These are phyloP conservation scores for Coffea canephora DNA, from an alignment of 257 asterid genomes.

Conservation along the genomic window DNA sequence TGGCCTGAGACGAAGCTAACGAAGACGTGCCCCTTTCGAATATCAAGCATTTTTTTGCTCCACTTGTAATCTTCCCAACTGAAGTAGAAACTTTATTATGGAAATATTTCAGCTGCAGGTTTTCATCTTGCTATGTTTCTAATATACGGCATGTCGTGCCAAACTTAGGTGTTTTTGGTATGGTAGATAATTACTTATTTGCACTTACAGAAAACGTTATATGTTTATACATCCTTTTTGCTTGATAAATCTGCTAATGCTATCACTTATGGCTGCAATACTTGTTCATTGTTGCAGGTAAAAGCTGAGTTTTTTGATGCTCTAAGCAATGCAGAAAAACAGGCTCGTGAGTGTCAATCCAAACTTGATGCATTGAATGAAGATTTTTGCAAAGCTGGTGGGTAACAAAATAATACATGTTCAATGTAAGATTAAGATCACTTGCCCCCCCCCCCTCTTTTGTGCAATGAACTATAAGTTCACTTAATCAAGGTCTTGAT, in stretches of 20 bases:
- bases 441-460: neutral
- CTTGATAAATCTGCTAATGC: neutral
- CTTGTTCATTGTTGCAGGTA: slow-evolving; percentile 48
- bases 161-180: neutral
- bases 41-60: too few relatives aligned
- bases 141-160: neutral
- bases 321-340: slow-evolving; percentile 91
- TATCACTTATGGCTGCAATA: slow-evolving; percentile 16
- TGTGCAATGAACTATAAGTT: neutral
- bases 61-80: neutral
- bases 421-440: neutral
- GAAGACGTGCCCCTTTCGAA: neutral
- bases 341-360: slow-evolving; percentile 61
- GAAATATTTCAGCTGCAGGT: neutral
- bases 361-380: slow-evolving; percentile 60
- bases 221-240: neutral
- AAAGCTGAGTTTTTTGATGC: slow-evolving; percentile 93
- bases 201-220: neutral
- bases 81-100: neutral
- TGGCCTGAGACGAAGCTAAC: neutral
- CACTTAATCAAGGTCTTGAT: neutral
- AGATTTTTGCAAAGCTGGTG: slow-evolving; percentile 70
- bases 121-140: neutral
- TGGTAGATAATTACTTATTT: neutral
- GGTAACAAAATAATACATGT: slow-evolving; percentile 14